A percentile compares a stretch with the other conserved stretches of the same genome.
These are phyloP conservation scores for Yamadazyma oceani DNA, from an alignment of 1,139 yeast species.

Conservation along the genomic window DNA sequence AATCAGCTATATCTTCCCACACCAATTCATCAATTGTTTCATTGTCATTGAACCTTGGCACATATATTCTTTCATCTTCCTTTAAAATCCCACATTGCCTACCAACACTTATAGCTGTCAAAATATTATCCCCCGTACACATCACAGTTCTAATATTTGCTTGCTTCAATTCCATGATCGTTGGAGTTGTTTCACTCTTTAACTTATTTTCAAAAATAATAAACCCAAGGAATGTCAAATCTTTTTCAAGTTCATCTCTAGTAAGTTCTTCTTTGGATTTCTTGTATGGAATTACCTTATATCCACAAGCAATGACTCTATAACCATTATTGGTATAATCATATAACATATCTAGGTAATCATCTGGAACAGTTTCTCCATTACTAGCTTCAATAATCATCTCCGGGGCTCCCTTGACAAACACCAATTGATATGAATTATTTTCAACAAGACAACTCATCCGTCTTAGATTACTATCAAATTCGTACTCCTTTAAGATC, in stretches of 20 bases:
- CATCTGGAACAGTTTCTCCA: constrained; percentile 65
- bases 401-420: constrained; percentile 97
- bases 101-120: constrained; percentile 93
- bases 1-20: constrained; percentile 69
- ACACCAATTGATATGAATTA: constrained; percentile 43
- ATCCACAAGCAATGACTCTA: constrained; percentile 93
- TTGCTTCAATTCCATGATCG: constrained; percentile 53
- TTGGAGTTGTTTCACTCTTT: constrained; percentile 64
- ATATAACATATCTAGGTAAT: constrained; percentile 73
- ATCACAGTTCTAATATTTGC: constrained; percentile 83
- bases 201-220: constrained; percentile 90
- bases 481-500: constrained; percentile 75
- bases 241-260: constrained; percentile 66
- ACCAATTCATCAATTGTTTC: constrained; percentile 35
- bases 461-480: constrained; percentile 78
- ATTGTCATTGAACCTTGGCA: constrained; percentile 59
- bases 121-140: constrained; percentile 97
- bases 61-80: constrained; percentile 51
- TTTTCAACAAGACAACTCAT: constrained; percentile 77
- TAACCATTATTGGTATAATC: constrained; percentile 90
- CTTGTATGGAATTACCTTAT: constrained; percentile 38
- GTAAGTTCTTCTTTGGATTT: constrained; percentile 11
- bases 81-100: constrained; percentile 72
- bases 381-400: constrained; percentile 81
- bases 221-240: constrained; percentile 77